Percentiles rank a stretch among this genome's conserved stretches.
phyloP scores from a whole-genome alignment of 2,329 filamentous ascomycete genomes.

The Pleomassaria siparia region DNA sequence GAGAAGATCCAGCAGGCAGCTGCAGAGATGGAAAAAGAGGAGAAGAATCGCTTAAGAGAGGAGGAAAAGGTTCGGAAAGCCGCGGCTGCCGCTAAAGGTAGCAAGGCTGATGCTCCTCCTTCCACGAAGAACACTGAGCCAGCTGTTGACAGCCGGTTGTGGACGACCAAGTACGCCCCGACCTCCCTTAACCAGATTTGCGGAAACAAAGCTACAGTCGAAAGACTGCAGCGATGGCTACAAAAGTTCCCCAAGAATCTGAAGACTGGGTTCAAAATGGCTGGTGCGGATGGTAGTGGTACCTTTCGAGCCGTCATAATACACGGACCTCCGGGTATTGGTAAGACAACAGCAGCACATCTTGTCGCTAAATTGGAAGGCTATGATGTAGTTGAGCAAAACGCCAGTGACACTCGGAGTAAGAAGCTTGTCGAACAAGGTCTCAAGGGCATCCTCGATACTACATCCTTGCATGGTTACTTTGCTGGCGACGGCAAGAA shows the following conservation, averaged over 20 bases:
- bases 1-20: conserved; percentile 79
- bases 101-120: conserved; percentile 36
- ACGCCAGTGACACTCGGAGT: conserved; percentile 92
- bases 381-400: conserved; percentile 91
- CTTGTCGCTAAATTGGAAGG: conserved; percentile 89
- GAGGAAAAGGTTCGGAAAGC: conserved; percentile 63
- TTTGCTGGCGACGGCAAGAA: conserved; percentile 83
- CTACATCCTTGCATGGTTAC: conserved; percentile 87
- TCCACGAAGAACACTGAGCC: conserved; percentile 22
- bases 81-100: conserved; percentile 33
- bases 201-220: conserved; percentile 87
- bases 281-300: conserved; percentile 82
- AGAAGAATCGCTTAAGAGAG: conserved; percentile 66
- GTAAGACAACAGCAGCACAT: conserved; percentile 96
- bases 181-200: conserved; percentile 84
- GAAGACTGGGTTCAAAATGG: conserved; percentile 77
- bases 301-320: conserved; percentile 88
- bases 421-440: conserved; percentile 92
- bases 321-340: conserved; percentile 92
- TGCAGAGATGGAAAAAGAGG: conserved; percentile 81
- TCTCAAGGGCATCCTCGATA: conserved; percentile 87
- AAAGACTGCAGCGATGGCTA: conserved; percentile 88
- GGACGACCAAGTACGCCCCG: conserved; percentile 95
- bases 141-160: conserved; percentile 55
- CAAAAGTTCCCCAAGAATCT: conserved; percentile 77